Evolutionary conservation across 1,284 basidiomycete genomes (phyloP), one percentile per base, ranked within the genome.

Genomic region (Fomitopsis palustris): DNA sequence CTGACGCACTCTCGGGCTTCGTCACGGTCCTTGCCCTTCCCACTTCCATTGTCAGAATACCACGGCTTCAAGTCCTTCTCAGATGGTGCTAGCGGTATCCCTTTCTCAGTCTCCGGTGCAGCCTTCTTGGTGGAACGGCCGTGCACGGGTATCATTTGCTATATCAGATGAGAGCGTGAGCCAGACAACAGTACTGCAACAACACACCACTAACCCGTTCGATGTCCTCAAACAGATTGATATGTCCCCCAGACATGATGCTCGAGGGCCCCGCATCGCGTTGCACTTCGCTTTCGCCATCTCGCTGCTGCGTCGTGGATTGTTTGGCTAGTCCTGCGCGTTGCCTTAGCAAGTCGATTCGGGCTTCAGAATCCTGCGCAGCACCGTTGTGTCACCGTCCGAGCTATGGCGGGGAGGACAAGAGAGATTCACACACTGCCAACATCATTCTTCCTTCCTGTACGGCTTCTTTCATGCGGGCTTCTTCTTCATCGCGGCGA

Each of bases 181-280:
- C 51, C 14, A 17, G 27, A 4, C 14, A 33, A 45, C 8, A 23
- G 37, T 25, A 21, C 35, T 8, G 25, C 19, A 17, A 5, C 27
- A 42, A 10, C 17, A 25, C 3, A 53, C 9, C 37, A n/a, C 78
- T 10, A 58, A 84, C 87, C 65, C 80, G 79, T 66, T 92, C 90
- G 10, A 92, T 63, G 66, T 91, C 88, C 63, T 88, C 85, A 64
- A 93, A 92, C 55, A 92, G 73, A 67, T 93, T 92, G 73, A 92
- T 90, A 66, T 92, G 90, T 0, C 83, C 85, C 4, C 65, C 61
- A 1, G 67, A 51, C 33, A 79, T 76, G n/a, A 83, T 65, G 9
- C 74, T 71, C 3, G 78, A 77, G 27, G 70, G 73, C n/a, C 70
- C 69, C 25, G 65, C 70, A 5, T 54, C 68, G 31, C 73, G 67